phyloP scores from a whole-genome alignment of 805 yeast species.

The Suhomyces canberraensis region DNA sequence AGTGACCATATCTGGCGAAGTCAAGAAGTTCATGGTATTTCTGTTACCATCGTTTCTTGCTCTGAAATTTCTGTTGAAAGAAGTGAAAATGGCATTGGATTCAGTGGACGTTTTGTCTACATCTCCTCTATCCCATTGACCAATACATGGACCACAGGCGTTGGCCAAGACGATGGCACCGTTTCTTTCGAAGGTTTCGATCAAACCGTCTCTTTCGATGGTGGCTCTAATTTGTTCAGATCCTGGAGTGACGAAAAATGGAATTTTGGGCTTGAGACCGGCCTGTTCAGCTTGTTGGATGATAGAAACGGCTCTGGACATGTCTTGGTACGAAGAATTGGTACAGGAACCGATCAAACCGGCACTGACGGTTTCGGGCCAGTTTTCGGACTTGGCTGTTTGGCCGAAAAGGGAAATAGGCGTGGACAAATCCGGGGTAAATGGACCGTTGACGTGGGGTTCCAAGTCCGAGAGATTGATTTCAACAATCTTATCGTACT shows the following conservation, averaged over 20 bases:
- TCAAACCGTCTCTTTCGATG: conserved; percentile 92
- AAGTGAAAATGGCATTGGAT: conserved; percentile 87
- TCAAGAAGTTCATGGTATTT: conserved; percentile 93
- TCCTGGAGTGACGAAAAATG: conserved; percentile 93
- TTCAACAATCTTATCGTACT: conserved; percentile 91
- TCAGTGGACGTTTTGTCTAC: conserved; percentile 61
- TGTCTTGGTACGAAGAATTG: conserved; percentile 96
- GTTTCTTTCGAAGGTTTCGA: conserved; percentile 80
- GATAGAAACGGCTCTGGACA: conserved; percentile 94
- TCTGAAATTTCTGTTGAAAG: conserved; percentile 96
- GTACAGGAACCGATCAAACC: conserved; percentile 99
- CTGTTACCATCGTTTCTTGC: conserved; percentile 99
- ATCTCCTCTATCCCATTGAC: conserved; percentile 97
- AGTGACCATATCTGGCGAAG: conserved; percentile 98
- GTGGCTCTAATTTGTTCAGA: conserved; percentile 98
- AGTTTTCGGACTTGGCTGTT: conserved; percentile 76
- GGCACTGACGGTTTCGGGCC: conserved; percentile 92
- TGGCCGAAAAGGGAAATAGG: conserved; percentile 86
- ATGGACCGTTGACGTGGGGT: conserved; percentile 97
- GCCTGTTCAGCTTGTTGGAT: conserved; percentile 85
- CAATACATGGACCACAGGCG: conserved; percentile 99
- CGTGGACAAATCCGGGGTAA: conserved; percentile 96
- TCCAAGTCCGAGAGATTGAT: conserved; percentile 85
- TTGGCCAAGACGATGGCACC: conserved; percentile 95
- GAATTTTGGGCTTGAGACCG: conserved; percentile 89